Evolutionary conservation across 2,329 filamentous ascomycete genomes (phyloP).

Genomic region (Penicillium paneum): DNA sequence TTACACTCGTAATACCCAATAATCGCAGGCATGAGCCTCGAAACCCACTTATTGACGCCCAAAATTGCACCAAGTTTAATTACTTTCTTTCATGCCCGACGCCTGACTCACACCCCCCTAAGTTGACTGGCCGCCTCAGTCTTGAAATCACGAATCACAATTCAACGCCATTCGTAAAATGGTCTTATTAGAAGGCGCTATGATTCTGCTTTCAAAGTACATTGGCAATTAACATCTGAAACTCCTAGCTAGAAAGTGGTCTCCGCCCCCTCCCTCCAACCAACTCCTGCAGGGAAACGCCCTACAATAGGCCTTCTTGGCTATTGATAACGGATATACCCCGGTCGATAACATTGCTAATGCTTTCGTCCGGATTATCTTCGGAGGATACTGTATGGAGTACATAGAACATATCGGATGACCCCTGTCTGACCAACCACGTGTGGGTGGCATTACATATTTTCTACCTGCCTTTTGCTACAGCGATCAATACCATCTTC

Average conservation of each 20-base stretch:
- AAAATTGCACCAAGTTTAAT: slow-evolving; percentile 14
- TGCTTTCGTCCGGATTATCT: neutral
- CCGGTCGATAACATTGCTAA: neutral
- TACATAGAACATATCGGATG: neutral
- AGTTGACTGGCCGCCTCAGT: slow-evolving; percentile 8
- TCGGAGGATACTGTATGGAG: neutral
- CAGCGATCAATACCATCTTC: neutral
- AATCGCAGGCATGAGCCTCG: slow-evolving; percentile 5
- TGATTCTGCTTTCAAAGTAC: neutral
- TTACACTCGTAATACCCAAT: neutral
- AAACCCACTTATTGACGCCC: slow-evolving; percentile 14
- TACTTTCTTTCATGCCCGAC: slow-evolving; percentile 24
- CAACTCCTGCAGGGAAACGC: neutral
- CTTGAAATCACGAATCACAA: neutral
- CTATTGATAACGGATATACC: neutral
- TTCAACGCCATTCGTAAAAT: neutral
- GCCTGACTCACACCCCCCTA: slow-evolving; percentile 15
- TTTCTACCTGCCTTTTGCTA: neutral
- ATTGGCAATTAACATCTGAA: slow-evolving; percentile 6
- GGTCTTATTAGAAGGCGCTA: neutral
- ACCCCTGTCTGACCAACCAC: slow-evolving; percentile 1
- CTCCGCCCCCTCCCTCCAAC: neutral
- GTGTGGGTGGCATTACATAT: neutral
- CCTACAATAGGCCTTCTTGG: neutral
- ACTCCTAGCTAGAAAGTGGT: neutral